Evolutionary conservation across 1,284 basidiomycete species (phyloP).

Genomic region (Leucoagaricus sp.): DNA sequence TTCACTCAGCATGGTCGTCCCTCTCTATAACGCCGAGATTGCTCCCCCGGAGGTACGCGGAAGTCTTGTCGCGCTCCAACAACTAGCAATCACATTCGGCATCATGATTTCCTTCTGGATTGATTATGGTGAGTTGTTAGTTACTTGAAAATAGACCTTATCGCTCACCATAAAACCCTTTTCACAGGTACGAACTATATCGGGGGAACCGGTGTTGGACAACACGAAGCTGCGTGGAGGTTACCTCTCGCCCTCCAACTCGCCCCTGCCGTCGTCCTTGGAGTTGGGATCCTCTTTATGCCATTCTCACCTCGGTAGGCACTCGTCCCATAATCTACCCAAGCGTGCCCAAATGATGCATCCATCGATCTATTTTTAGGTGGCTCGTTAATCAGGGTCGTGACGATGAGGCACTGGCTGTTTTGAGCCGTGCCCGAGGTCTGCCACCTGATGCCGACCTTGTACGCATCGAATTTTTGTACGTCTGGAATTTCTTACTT

Average conservation of each 20-base stretch:
- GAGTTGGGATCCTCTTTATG: slow-evolving; percentile 66
- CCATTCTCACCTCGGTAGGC: slow-evolving; percentile 65
- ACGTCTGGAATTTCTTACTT: slow-evolving; percentile 23
- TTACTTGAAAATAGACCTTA: neutral
- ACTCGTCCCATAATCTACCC: neutral
- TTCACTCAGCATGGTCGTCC: slow-evolving; percentile 73
- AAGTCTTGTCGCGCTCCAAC: slow-evolving; percentile 80
- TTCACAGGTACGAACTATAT: slow-evolving; percentile 65
- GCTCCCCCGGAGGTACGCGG: slow-evolving; percentile 84
- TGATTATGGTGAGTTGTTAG: slow-evolving; percentile 48
- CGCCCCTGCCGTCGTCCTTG: slow-evolving; percentile 70
- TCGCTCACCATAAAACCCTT: neutral
- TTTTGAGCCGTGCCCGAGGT: slow-evolving; percentile 62
- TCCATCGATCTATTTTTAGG: slow-evolving; percentile 32
- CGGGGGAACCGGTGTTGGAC: slow-evolving; percentile 55
- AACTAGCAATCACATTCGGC: slow-evolving; percentile 78
- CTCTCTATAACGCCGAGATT: slow-evolving; percentile 73
- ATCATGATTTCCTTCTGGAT: slow-evolving; percentile 80
- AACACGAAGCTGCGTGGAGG: slow-evolving; percentile 74
- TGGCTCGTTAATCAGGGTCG: slow-evolving; percentile 75
- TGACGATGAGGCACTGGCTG: slow-evolving; percentile 71
- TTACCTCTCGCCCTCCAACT: slow-evolving; percentile 78
- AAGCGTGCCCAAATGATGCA: neutral
- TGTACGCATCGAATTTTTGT: slow-evolving; percentile 80
- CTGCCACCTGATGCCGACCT: slow-evolving; percentile 60